These are phyloP conservation scores for Cephaloascus fragrans DNA, from an alignment of 805 yeast species.

Conservation along the genomic window DNA sequence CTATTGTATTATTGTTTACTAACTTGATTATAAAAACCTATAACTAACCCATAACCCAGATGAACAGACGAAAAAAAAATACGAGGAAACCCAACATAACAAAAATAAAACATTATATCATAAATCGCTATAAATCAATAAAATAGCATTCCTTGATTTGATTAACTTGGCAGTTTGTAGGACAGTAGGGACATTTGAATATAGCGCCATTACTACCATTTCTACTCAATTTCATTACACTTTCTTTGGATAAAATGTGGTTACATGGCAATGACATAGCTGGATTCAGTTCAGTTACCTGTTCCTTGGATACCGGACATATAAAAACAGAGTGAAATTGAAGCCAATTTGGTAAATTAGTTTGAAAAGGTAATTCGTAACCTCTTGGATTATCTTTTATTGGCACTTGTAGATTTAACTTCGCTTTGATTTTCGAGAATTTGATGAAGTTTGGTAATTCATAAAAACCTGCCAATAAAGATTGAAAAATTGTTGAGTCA, in stretches of 20 bases:
- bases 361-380: constrained; percentile 61
- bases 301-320: constrained; percentile 64
- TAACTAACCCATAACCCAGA: too few relatives aligned
- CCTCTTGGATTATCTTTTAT: not conserved
- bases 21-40: too few relatives aligned
- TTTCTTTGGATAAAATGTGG: constrained; percentile 50
- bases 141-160: constrained; percentile 37
- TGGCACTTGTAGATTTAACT: constrained; percentile 43
- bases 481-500: constrained; percentile 42
- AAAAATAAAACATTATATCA: too few relatives aligned
- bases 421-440: constrained; percentile 30
- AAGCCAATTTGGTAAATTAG: constrained; percentile 40
- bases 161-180: constrained; percentile 30
- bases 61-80: too few relatives aligned
- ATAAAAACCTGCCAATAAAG: constrained; percentile 40
- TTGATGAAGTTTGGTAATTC: constrained; percentile 46
- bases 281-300: constrained; percentile 52
- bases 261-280: constrained; percentile 55
- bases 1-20: too few relatives aligned
- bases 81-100: too few relatives aligned
- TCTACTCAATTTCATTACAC: constrained; percentile 35
- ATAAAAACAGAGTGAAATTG: constrained; percentile 59
- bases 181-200: constrained; percentile 71
- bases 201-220: constrained; percentile 23
- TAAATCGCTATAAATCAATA: constrained; percentile 14